phyloP scores from a whole-genome alignment of 495 filamentous ascomycete species.

The Trichoderma virens region DNA sequence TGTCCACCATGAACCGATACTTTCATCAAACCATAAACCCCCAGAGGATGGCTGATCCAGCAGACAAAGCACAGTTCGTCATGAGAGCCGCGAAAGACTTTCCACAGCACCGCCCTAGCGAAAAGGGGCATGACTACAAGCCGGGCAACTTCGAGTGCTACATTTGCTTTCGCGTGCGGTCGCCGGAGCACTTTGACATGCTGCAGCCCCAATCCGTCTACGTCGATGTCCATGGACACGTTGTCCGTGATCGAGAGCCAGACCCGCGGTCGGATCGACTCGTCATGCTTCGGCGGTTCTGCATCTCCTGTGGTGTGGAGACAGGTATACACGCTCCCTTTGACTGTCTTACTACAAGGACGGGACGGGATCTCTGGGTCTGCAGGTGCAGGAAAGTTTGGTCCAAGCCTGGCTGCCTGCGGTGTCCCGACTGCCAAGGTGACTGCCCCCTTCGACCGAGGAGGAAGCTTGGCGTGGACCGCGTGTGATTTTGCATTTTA shows the following conservation, averaged over 20 bases:
- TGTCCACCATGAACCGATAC: conserved; percentile 10
- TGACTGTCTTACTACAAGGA: conserved; percentile 17
- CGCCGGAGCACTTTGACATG: conserved; percentile 17
- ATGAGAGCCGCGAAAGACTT: conserved; percentile 22
- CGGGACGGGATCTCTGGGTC: conserved; percentile 17
- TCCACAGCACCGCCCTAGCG: conserved; percentile 15
- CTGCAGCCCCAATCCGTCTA: conserved; percentile 15
- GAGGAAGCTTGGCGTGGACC: conserved; percentile 9
- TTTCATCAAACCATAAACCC: conserved; percentile 6
- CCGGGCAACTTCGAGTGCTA: conserved; percentile 19
- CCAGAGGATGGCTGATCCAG: conserved; percentile 9
- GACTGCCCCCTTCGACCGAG: conserved; percentile 14
- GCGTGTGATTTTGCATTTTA: neutral
- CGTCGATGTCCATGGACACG: conserved; percentile 2
- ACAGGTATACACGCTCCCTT: conserved; percentile 18
- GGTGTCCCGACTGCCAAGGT: conserved; percentile 14
- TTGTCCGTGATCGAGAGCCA: conserved; percentile 13
- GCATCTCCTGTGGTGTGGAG: conserved; percentile 20
- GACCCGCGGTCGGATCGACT: conserved; percentile 6
- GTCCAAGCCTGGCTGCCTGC: conserved; percentile 8
- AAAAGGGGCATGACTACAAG: neutral
- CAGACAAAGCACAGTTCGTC: conserved; percentile 14
- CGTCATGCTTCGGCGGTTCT: conserved; percentile 20
- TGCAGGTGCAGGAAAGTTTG: conserved; percentile 17
- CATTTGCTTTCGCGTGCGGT: conserved; percentile 18